Evolutionary conservation across 2,329 filamentous ascomycete species (phyloP), one percentile per base, ranked within the genome.

Genomic region (Beauveria sp.): DNA sequence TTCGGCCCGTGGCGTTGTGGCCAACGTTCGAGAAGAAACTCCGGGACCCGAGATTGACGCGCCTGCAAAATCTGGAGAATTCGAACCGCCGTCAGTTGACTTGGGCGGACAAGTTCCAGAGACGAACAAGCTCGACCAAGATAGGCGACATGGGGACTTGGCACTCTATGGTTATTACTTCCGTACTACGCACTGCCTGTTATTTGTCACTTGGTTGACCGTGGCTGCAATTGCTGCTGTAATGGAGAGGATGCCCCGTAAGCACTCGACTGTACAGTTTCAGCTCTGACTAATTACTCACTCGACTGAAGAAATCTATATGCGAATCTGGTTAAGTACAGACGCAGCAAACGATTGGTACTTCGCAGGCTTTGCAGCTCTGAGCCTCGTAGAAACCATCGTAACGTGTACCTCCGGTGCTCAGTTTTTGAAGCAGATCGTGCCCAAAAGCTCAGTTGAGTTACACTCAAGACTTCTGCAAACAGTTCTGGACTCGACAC

Each of bases 321-420:
- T 62, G 47, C 54, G 54, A 12, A 24, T 62, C 4, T 58, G 60
- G 60, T 65, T 64, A 10, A 63, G 65, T 43, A 60, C 47, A 6
- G 55, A 53, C 8, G 55, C 61, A n/a, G 24, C 30, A 3, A 55
- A 63, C 16, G 30, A 60, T 5, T 56, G 62, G 46, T 65, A 62
- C 18, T 62, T 53, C 34, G 28, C 41, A 3, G 60, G 60, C 1
- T 58, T 61, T 24, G 59, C 20, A 3, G 34, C 44, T 5, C 24
- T 61, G 5, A 55, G 51, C 43, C 14, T 55, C 10, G 16, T 6
- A 7, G 52, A 57, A 9, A 55, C 54, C 12, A 7, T 53, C 41
- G 26, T 30, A 1, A 62, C 26, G 34, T 41, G 22, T 1, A n/a
- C 43, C 18, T 34, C n/a, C 1, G 56, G 56, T 6, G 52, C n/a